A percentile compares a stretch with the other conserved stretches of the same genome.
phyloP scores from a whole-genome alignment of 371 early-diverging fungal genomes.

The Syncephalis plumigaleata region DNA sequence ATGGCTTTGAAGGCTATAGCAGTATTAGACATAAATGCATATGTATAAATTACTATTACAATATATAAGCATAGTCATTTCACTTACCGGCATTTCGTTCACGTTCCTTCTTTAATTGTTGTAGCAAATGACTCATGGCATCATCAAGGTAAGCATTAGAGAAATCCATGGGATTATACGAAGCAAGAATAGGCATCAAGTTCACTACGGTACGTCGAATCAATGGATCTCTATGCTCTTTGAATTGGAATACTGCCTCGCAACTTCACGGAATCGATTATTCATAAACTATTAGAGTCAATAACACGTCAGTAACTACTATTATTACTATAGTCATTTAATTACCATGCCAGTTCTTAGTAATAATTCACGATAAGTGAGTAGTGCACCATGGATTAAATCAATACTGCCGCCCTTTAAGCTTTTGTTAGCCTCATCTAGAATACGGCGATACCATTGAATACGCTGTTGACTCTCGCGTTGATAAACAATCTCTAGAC shows the following conservation, averaged over 20 bases:
- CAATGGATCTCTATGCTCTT: conserved; percentile 64
- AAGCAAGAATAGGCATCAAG: conserved; percentile 69
- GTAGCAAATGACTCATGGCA: conserved; percentile 60
- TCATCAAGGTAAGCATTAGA: conserved; percentile 48
- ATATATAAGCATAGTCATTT: neutral
- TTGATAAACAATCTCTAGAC: conserved; percentile 61
- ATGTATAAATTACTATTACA: too few relatives aligned
- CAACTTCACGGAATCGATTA: conserved; percentile 58
- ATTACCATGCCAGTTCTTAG: conserved; percentile 66
- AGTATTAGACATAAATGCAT: too few relatives aligned
- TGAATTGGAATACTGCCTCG: conserved; percentile 55
- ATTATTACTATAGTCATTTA: neutral
- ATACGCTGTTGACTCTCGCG: conserved; percentile 52
- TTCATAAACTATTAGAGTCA: conserved; percentile 53
- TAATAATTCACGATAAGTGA: conserved; percentile 67
- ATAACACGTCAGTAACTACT: neutral
- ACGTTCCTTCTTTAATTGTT: conserved; percentile 54
- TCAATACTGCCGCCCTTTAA: conserved; percentile 55
- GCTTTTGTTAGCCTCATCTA: conserved; percentile 71
- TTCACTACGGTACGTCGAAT: conserved; percentile 72
- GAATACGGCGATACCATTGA: conserved; percentile 63
- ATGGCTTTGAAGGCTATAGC: conserved; percentile 63
- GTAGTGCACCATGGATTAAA: conserved; percentile 74
- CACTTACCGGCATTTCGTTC: conserved; percentile 45
- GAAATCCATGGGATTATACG: conserved; percentile 65